Conservation (phyloP, 2,329 filamentous ascomycete genomes). For the Epichloe elymi region DNA sequence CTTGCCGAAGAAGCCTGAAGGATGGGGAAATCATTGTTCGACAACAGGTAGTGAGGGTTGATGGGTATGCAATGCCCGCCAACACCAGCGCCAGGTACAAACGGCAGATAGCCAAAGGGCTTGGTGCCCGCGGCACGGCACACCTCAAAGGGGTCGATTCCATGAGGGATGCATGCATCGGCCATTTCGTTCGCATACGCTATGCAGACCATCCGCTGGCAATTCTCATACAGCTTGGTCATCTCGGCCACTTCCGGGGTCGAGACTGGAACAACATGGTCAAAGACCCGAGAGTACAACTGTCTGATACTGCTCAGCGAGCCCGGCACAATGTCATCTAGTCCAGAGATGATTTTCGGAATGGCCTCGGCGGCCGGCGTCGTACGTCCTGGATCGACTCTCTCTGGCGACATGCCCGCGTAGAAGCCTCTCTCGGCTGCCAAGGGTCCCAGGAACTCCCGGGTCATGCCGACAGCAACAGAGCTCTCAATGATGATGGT, state of each 20-base stretch:
- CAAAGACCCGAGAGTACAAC: constrained; percentile 35
- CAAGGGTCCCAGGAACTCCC: constrained; percentile 33
- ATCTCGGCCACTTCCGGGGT: constrained; percentile 43
- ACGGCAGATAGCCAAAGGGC: constrained; percentile 38
- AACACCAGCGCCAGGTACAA: constrained; percentile 34
- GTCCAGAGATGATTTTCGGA: constrained; percentile 40
- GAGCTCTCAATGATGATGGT: constrained; percentile 40
- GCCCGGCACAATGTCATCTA: constrained; percentile 31
- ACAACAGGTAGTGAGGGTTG: constrained; percentile 40
- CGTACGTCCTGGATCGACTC: constrained; percentile 37
- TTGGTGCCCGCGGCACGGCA: constrained; percentile 34
- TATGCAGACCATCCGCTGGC: constrained; percentile 40
- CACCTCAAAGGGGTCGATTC: constrained; percentile 38
- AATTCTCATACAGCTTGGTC: constrained; percentile 46
- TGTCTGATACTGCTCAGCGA: constrained; percentile 29
- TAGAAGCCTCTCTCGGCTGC: constrained; percentile 27
- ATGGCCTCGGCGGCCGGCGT: constrained; percentile 28
- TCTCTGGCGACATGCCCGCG: constrained; percentile 38
- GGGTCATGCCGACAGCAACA: constrained; percentile 41
- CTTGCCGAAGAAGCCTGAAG: constrained; percentile 29
- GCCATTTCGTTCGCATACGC: constrained; percentile 45
- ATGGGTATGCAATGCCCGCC: constrained; percentile 44
- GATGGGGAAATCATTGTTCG: constrained; percentile 33
- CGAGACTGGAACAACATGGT: constrained; percentile 34
- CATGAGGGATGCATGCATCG: constrained; percentile 32